These are phyloP conservation scores for Eutypa lata DNA, from an alignment of 2,329 filamentous ascomycete species.

Conservation along the genomic window DNA sequence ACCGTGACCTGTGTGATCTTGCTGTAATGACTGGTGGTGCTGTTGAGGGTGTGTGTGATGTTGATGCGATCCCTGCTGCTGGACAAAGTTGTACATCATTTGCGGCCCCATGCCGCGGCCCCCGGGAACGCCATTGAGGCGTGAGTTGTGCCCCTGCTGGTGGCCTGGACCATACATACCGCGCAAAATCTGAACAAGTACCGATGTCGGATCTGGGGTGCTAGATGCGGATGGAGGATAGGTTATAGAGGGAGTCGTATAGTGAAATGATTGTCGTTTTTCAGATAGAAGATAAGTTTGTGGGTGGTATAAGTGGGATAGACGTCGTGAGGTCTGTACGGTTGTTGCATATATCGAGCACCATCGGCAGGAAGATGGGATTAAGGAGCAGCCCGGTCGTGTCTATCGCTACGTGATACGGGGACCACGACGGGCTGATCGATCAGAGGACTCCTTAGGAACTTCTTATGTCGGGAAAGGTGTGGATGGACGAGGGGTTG, in stretches of 20 bases:
- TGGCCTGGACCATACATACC: constrained; percentile 73
- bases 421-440: constrained; percentile 10
- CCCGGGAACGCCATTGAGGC: constrained; percentile 68
- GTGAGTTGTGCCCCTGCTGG: constrained; percentile 70
- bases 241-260: constrained; percentile 38
- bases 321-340: constrained; percentile 44
- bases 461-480: constrained; percentile 23
- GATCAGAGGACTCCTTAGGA: constrained; percentile 23
- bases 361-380: constrained; percentile 65
- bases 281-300: constrained; percentile 41
- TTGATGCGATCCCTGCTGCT: constrained; percentile 40
- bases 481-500: constrained; percentile 15
- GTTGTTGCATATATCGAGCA: constrained; percentile 60
- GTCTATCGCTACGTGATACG: constrained; percentile 6
- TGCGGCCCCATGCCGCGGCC: constrained; percentile 53
- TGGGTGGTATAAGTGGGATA: constrained; percentile 53
- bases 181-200: constrained; percentile 20
- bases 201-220: constrained; percentile 1
- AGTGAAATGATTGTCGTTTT: constrained; percentile 32
- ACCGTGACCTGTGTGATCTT: constrained; percentile 54
- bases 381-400: constrained; percentile 16
- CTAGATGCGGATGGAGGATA: constrained; percentile 5
- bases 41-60: constrained; percentile 62
- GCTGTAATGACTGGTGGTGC: constrained; percentile 58
- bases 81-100: constrained; percentile 62